Conservation (phyloP, 2,329 filamentous ascomycete genomes). For the Sporothrix euskadiensis region DNA sequence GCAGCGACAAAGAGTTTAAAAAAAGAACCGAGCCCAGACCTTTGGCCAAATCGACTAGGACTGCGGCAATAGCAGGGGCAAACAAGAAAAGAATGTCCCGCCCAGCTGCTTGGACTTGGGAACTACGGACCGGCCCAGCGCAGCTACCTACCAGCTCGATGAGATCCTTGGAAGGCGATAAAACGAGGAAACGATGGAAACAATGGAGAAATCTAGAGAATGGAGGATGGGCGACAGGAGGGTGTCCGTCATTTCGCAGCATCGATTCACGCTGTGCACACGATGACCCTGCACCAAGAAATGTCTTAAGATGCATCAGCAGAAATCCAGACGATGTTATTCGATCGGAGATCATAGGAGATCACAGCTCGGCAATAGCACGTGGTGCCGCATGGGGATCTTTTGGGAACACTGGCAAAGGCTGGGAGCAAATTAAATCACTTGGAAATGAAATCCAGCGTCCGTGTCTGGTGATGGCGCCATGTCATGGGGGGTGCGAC, state of each 20-base stretch:
- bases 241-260: background rate
- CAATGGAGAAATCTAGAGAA: background rate
- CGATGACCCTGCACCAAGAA: background rate
- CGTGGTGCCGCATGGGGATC: too few species aligned
- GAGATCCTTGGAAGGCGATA: background rate
- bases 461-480: background rate
- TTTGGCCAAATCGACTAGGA: background rate
- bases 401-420: background rate
- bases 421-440: constrained; percentile 13
- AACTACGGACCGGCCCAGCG: constrained; percentile 1
- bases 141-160: background rate
- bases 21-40: background rate
- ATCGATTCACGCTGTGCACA: background rate
- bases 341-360: constrained; percentile 14
- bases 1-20: background rate
- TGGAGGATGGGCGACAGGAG: background rate
- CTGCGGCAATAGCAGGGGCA: background rate
- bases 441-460: constrained; percentile 3
- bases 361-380: background rate
- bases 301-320: constrained; percentile 9
- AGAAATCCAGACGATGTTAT: constrained; percentile 25
- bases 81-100: background rate
- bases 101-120: background rate
- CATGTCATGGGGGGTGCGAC: too few species aligned
- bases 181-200: background rate